Percentiles rank a stretch among this genome's conserved stretches.
phyloP scores from a whole-genome alignment of 1,284 basidiomycete genomes.

The Sanghuangporus weigelae region DNA sequence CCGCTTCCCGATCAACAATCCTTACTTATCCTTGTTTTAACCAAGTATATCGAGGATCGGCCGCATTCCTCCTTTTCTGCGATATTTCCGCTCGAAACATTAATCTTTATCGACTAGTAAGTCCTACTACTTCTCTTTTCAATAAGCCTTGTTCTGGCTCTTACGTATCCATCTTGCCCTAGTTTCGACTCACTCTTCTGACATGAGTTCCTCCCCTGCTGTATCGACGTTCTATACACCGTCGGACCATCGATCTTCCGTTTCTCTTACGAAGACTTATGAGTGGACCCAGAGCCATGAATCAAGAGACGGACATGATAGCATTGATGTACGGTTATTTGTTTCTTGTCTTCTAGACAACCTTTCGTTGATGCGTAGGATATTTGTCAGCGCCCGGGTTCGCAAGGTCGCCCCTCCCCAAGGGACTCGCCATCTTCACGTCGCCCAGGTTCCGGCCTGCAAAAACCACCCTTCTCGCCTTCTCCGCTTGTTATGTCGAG shows the following conservation, averaged over 20 bases:
- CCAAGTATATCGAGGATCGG: conserved; percentile 10
- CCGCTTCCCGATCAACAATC: background rate
- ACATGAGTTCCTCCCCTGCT: conserved; percentile 45
- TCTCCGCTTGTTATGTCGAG: conserved; percentile 15
- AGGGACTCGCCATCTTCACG: conserved; percentile 10
- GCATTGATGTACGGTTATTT: conserved; percentile 11
- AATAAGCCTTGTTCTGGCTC: background rate
- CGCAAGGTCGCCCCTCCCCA: conserved; percentile 13
- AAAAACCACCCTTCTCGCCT: conserved; percentile 14
- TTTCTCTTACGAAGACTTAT: conserved; percentile 33
- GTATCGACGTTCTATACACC: conserved; percentile 34
- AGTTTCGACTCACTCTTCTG: conserved; percentile 54
- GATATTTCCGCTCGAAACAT: background rate
- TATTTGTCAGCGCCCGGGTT: conserved; percentile 13
- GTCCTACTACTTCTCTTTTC: conserved; percentile 11
- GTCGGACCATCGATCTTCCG: conserved; percentile 37
- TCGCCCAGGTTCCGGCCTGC: conserved; percentile 8
- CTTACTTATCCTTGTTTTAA: conserved; percentile 20
- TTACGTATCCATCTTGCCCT: conserved; percentile 28
- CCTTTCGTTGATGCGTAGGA: conserved; percentile 1
- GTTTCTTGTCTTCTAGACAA: background rate
- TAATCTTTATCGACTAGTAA: conserved; percentile 18
- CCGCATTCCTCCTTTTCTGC: conserved; percentile 1
- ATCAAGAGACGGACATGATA: conserved; percentile 8
- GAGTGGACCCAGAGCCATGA: conserved; percentile 32